These are phyloP conservation scores for Cercospora brassicicola DNA, from an alignment of 2,329 filamentous ascomycete species.

Conservation along the genomic window DNA sequence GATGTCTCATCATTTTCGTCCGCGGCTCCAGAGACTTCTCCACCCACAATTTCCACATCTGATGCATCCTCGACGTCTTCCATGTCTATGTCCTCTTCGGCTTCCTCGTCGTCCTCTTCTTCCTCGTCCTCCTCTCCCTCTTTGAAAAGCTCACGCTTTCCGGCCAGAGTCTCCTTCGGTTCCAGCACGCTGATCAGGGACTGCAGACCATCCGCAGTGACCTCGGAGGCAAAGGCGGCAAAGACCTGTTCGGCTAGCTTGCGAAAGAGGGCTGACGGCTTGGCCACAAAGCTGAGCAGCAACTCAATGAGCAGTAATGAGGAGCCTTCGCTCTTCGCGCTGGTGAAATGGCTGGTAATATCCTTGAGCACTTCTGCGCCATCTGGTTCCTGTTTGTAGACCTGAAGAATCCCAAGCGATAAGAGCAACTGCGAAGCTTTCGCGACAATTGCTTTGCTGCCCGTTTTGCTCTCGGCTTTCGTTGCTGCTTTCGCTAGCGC, in stretches of 20 bases:
- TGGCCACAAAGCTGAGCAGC: slow-evolving; percentile 82
- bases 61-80: slow-evolving; percentile 40
- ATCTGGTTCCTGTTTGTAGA: slow-evolving; percentile 87
- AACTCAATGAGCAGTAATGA: slow-evolving; percentile 82
- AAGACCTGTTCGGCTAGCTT: slow-evolving; percentile 89
- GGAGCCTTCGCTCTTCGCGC: slow-evolving; percentile 45
- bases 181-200: slow-evolving; percentile 68
- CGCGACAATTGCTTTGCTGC: slow-evolving; percentile 28
- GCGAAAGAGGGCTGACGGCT: slow-evolving; percentile 78
- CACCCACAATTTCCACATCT: slow-evolving; percentile 40
- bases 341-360: slow-evolving; percentile 72
- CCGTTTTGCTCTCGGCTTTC: slow-evolving; percentile 17
- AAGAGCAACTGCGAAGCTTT: slow-evolving; percentile 78
- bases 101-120: slow-evolving; percentile 29
- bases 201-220: slow-evolving; percentile 71
- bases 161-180: slow-evolving; percentile 76
- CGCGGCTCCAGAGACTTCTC: slow-evolving; percentile 23
- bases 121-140: slow-evolving; percentile 44
- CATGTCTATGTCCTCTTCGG: slow-evolving; percentile 40
- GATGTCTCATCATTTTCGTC: slow-evolving; percentile 24
- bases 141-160: slow-evolving; percentile 83
- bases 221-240: slow-evolving; percentile 71
- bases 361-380: slow-evolving; percentile 80
- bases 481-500: slow-evolving; percentile 25
- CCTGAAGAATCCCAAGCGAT: slow-evolving; percentile 78